A percentile compares a stretch with the other conserved stretches of the same genome.
phyloP scores from a whole-genome alignment of 805 yeast genomes.

The Kazachstania kunashirensis region DNA sequence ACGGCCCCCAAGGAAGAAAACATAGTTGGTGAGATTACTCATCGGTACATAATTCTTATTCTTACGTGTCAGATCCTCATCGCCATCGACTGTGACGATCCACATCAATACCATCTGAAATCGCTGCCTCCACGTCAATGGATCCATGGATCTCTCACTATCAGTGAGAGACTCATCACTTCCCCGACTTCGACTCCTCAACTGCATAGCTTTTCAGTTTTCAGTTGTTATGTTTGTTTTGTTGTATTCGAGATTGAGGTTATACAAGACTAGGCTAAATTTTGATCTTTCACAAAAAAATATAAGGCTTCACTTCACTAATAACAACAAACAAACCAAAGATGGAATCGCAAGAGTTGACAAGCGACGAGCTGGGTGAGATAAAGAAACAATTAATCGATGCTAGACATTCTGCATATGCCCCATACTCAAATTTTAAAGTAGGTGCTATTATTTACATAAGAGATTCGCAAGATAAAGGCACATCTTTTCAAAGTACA shows the following conservation, averaged over 20 bases:
- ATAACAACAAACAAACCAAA: too few species aligned
- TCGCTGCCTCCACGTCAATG: too few species aligned
- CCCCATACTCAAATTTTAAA: constrained; percentile 39
- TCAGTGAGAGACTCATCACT: neutral
- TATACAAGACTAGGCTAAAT: too few species aligned
- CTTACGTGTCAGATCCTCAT: constrained; percentile 6
- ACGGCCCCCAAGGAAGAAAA: constrained; percentile 61
- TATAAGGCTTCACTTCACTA: too few species aligned
- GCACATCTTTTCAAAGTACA: constrained; percentile 29
- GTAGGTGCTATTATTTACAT: constrained; percentile 77
- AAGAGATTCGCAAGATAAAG: constrained; percentile 1
- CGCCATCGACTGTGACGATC: constrained; percentile 21
- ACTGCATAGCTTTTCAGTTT: too few species aligned
- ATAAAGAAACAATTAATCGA: constrained; percentile 25
- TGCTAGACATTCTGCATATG: constrained; percentile 37
- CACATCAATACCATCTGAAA: constrained; percentile 8
- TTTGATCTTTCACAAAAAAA: too few species aligned
- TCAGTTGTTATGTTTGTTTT: too few species aligned
- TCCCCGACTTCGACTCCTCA: neutral
- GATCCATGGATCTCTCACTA: too few species aligned
- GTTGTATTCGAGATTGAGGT: too few species aligned
- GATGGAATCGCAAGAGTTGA: constrained; percentile 4
- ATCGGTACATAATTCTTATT: constrained; percentile 15
- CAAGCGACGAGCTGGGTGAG: constrained; percentile 15
- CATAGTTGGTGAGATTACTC: constrained; percentile 28